These are phyloP conservation scores for Diaporthe citriasiana DNA, from an alignment of 2,329 filamentous ascomycete genomes.

Conservation along the genomic window DNA sequence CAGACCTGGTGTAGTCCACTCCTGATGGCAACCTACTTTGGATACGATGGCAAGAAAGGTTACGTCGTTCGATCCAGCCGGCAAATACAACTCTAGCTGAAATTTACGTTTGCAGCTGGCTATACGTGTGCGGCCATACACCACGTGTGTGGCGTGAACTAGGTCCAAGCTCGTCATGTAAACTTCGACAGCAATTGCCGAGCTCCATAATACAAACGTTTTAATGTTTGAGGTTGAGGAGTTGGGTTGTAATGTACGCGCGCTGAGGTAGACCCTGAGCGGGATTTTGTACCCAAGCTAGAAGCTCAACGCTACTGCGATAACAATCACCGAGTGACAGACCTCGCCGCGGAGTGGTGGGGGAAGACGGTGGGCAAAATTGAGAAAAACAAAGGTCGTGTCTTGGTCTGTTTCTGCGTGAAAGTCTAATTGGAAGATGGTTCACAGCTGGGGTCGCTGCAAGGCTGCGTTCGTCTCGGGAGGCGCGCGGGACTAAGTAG, in stretches of 20 bases:
- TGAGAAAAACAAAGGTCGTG: neutral
- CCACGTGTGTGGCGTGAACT: neutral
- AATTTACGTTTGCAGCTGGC: neutral
- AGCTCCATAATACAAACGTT: neutral
- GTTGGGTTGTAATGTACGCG: constrained; percentile 3
- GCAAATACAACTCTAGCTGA: neutral
- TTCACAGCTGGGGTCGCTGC: neutral
- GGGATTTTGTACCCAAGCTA: neutral
- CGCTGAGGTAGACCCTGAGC: neutral
- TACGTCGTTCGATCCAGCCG: neutral
- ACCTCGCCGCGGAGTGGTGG: neutral
- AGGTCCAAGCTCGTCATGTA: neutral
- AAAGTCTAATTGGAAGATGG: neutral
- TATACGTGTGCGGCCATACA: neutral
- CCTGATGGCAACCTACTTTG: neutral
- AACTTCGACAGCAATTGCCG: neutral
- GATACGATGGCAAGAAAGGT: neutral
- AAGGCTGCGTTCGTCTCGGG: constrained; percentile 5
- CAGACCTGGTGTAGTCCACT: neutral
- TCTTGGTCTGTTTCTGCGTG: constrained; percentile 2
- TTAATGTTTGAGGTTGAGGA: constrained; percentile 15
- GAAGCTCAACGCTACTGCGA: constrained; percentile 12
- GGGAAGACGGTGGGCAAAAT: too few species aligned
- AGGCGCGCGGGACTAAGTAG: neutral
- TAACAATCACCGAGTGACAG: neutral